These are phyloP conservation scores for Hypoxylon sp. DNA, from an alignment of 2,329 filamentous ascomycete genomes.

Conservation along the genomic window DNA sequence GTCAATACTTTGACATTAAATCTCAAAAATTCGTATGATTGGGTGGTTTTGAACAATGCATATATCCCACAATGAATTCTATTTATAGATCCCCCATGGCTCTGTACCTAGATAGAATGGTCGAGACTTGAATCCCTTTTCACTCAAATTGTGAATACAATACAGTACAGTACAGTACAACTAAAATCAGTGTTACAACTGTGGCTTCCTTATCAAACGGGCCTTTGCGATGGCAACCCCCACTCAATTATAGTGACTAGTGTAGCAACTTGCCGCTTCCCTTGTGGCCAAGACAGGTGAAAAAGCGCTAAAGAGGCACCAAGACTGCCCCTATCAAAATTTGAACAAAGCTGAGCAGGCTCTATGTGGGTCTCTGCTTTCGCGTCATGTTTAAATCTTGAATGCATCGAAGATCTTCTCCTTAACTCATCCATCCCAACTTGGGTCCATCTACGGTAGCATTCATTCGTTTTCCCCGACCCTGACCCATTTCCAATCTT, in stretches of 20 bases:
- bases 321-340: conserved; percentile 27
- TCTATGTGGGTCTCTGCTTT: conserved; percentile 21
- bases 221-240: conserved; percentile 3
- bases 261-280: conserved; percentile 15
- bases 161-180: conserved; percentile 1
- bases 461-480: conserved; percentile 15
- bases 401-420: conserved; percentile 37
- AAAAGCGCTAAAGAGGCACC: conserved; percentile 3
- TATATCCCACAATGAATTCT: too few relatives aligned
- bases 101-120: too few relatives aligned
- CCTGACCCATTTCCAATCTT: conserved; percentile 21
- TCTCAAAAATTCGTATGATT: too few relatives aligned
- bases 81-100: too few relatives aligned
- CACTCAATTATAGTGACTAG: conserved; percentile 28
- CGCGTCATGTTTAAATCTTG: conserved; percentile 37
- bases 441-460: conserved; percentile 10
- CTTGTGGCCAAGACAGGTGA: conserved; percentile 29
- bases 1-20: too few relatives aligned
- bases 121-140: too few relatives aligned
- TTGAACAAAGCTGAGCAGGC: conserved; percentile 30
- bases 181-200: conserved; percentile 3
- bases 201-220: conserved; percentile 13
- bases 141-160: background rate
- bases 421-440: conserved; percentile 18
- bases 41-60: too few relatives aligned